These are phyloP conservation scores for Sclerotinia minor DNA, from an alignment of 2,329 filamentous ascomycete species.

Conservation along the genomic window DNA sequence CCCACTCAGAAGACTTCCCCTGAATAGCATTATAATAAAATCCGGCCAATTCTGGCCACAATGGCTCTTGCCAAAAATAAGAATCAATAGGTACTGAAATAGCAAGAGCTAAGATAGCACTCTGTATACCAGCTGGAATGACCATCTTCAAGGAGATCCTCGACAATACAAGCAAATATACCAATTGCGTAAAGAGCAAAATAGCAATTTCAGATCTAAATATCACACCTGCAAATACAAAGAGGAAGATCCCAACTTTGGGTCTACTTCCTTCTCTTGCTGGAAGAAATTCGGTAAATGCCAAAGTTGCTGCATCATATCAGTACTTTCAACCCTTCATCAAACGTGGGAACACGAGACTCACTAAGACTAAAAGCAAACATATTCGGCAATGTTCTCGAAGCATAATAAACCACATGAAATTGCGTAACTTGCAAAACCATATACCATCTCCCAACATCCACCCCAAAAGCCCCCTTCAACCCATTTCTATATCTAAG, in stretches of 20 bases:
- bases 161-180: constrained; percentile 60
- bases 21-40: constrained; percentile 91
- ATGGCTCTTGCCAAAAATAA: constrained; percentile 83
- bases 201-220: constrained; percentile 90
- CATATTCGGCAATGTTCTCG: constrained; percentile 91
- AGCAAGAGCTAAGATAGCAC: constrained; percentile 64
- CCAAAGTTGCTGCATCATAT: constrained; percentile 59
- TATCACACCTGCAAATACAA: constrained; percentile 78
- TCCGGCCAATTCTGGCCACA: constrained; percentile 88
- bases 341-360: constrained; percentile 40
- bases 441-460: constrained; percentile 75
- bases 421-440: constrained; percentile 82
- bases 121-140: constrained; percentile 64
- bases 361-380: constrained; percentile 86
- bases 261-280: constrained; percentile 45
- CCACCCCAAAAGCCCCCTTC: constrained; percentile 64
- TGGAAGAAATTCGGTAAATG: constrained; percentile 50
- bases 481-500: constrained; percentile 65
- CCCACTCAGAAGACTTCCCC: constrained; percentile 84
- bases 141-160: constrained; percentile 58
- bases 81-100: constrained; percentile 79
- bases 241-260: constrained; percentile 61
- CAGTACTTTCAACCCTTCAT: constrained; percentile 6
- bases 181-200: constrained; percentile 67
- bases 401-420: constrained; percentile 89